Conservation (phyloP, 73 alveolate species). For the Blepharisma japonicum region DNA sequence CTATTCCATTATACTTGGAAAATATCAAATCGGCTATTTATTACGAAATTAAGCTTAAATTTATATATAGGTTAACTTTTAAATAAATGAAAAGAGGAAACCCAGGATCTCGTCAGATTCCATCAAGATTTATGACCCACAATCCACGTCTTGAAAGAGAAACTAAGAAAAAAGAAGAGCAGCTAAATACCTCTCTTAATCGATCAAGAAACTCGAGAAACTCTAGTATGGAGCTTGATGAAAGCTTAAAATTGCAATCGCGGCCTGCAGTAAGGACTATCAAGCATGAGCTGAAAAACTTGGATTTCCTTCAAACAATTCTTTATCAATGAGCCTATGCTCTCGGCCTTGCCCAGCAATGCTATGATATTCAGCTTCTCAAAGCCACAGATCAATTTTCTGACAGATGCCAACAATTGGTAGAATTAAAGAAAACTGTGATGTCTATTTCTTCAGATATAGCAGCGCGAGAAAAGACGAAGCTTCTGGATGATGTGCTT, state of each 20-base stretch:
- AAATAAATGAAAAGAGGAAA: too few relatives aligned
- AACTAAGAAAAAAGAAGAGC: too few relatives aligned
- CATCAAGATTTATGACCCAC: too few relatives aligned
- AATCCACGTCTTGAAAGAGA: too few relatives aligned
- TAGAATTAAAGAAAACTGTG: background rate
- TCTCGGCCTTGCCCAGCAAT: background rate
- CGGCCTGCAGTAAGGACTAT: background rate
- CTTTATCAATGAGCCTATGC: constrained; percentile 5
- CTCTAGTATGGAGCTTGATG: too few relatives aligned
- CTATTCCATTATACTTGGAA: constrained; percentile 50
- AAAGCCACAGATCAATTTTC: background rate
- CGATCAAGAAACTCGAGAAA: too few relatives aligned
- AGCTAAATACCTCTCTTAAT: too few relatives aligned
- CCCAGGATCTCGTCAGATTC: too few relatives aligned
- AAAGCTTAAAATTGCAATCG: too few relatives aligned
- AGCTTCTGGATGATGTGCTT: constrained; percentile 1
- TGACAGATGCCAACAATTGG: constrained; percentile 7
- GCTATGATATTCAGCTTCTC: background rate
- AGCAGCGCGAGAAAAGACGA: background rate
- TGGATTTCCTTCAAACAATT: background rate
- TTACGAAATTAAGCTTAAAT: too few relatives aligned
- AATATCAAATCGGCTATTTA: constrained; percentile 51
- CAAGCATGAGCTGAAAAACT: constrained; percentile 18
- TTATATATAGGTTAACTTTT: too few relatives aligned
- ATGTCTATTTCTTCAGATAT: background rate